A percentile compares a stretch with the other conserved stretches of the same genome.
These are phyloP conservation scores for Ceratocystis albifundus DNA, from an alignment of 2,329 filamentous ascomycete species.

Conservation along the genomic window DNA sequence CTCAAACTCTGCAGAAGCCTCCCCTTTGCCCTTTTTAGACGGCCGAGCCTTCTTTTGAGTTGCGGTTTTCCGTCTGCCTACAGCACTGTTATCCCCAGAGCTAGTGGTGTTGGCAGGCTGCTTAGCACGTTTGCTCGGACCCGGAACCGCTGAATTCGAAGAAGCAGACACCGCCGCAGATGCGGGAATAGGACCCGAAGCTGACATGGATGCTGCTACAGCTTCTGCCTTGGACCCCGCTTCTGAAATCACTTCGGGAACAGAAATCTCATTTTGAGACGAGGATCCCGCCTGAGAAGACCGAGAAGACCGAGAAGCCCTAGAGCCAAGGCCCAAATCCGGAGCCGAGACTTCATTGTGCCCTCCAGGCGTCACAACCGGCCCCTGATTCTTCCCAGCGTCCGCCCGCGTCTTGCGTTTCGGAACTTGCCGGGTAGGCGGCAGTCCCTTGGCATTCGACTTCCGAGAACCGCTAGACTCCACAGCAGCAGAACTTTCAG, in stretches of 20 bases:
- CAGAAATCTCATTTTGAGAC: slow-evolving; percentile 26
- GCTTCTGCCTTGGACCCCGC: slow-evolving; percentile 39
- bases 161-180: slow-evolving; percentile 20
- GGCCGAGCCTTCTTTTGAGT: slow-evolving; percentile 51
- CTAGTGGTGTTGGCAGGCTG: slow-evolving; percentile 54
- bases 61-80: slow-evolving; percentile 59
- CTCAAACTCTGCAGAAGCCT: slow-evolving; percentile 36
- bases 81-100: slow-evolving; percentile 52
- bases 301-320: neutral
- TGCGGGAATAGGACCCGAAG: neutral
- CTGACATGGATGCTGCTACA: neutral
- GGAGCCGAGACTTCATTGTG: slow-evolving; percentile 26
- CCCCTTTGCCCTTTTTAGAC: slow-evolving; percentile 42
- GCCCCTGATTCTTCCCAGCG: slow-evolving; percentile 31
- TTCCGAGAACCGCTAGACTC: slow-evolving; percentile 17
- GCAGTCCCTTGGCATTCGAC: slow-evolving; percentile 31
- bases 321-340: slow-evolving; percentile 23
- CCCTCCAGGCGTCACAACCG: slow-evolving; percentile 24
- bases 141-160: slow-evolving; percentile 26
- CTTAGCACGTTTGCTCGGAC: slow-evolving; percentile 49
- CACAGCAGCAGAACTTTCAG: neutral
- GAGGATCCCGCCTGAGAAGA: slow-evolving; percentile 20
- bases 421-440: slow-evolving; percentile 29
- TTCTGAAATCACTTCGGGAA: slow-evolving; percentile 41
- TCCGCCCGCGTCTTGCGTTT: slow-evolving; percentile 39